These are phyloP conservation scores for Wickerhamiella pararugosa DNA, from an alignment of 1,139 yeast genomes.

Conservation along the genomic window DNA sequence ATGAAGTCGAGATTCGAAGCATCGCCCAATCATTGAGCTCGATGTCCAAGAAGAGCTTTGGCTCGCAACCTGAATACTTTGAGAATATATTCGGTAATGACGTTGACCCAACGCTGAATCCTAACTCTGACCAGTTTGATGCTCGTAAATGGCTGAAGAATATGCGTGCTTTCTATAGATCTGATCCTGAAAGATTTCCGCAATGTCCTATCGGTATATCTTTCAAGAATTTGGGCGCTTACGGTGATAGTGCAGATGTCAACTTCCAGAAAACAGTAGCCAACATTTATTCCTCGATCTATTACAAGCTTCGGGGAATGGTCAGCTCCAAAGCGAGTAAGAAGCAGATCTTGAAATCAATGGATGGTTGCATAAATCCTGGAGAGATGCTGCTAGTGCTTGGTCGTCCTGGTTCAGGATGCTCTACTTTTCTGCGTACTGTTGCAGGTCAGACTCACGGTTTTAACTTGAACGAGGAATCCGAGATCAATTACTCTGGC, in stretches of 20 bases:
- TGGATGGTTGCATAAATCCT: conserved; percentile 53
- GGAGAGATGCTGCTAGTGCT: conserved; percentile 65
- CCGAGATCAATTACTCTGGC: conserved; percentile 28
- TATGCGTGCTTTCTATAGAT: conserved; percentile 38
- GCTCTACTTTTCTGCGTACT: conserved; percentile 62
- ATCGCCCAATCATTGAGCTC: too few relatives aligned
- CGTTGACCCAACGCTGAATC: conserved; percentile 28
- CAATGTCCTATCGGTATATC: conserved; percentile 52
- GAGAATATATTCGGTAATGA: too few relatives aligned
- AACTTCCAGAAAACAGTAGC: conserved; percentile 65
- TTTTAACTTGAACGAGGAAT: conserved; percentile 40
- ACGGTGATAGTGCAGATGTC: conserved; percentile 62
- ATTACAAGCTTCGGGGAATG: conserved; percentile 16
- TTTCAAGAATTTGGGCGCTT: conserved; percentile 52
- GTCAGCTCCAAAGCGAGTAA: conserved; percentile 16
- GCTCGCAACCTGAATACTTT: too few relatives aligned
- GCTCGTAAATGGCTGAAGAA: conserved; percentile 63
- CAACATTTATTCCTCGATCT: conserved; percentile 29
- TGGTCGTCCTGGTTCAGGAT: conserved; percentile 79
- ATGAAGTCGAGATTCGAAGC: too few relatives aligned
- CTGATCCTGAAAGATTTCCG: conserved; percentile 51
- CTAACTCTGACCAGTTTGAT: conserved; percentile 41
- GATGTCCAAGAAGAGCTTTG: too few relatives aligned
- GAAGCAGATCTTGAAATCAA: conserved; percentile 47
- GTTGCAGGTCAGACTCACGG: conserved; percentile 62